Conservation (phyloP, 2,329 filamentous ascomycete species). For the Beauveria caledonica region DNA sequence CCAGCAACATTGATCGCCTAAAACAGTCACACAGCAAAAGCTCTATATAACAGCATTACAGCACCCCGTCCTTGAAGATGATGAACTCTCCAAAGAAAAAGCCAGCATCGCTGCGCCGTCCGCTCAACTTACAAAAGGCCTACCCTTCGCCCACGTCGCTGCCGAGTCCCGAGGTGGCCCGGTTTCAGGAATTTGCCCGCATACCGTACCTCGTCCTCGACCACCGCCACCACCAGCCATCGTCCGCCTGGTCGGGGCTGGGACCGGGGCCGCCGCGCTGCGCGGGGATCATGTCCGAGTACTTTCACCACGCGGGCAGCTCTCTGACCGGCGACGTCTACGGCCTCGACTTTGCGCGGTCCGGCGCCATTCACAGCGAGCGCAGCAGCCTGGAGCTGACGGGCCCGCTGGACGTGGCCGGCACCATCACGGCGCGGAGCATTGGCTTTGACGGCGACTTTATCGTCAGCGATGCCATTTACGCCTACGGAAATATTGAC, state of each 20-base stretch:
- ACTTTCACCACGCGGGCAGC: constrained; percentile 13
- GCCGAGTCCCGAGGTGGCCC: neutral
- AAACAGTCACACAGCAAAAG: neutral
- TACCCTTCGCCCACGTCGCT: constrained; percentile 3
- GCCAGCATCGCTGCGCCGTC: neutral
- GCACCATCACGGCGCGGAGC: constrained; percentile 37
- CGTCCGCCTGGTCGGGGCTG: neutral
- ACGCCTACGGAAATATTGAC: constrained; percentile 37
- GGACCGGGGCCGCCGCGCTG: neutral
- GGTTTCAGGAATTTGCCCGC: neutral
- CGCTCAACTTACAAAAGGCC: neutral
- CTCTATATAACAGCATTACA: neutral
- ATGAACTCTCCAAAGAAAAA: neutral
- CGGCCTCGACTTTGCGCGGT: constrained; percentile 21
- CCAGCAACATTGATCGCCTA: neutral
- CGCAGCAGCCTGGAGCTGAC: constrained; percentile 29
- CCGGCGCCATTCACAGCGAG: constrained; percentile 35
- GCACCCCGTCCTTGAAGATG: neutral
- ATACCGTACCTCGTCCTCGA: neutral
- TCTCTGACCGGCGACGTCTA: constrained; percentile 18
- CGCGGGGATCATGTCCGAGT: neutral
- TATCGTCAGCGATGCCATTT: constrained; percentile 34
- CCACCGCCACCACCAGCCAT: neutral
- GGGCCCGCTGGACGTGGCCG: constrained; percentile 39
- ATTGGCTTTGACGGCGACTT: constrained; percentile 38